Evolutionary conservation across 1,284 basidiomycete species (phyloP).

Genomic region (Xanthoconium separans): DNA sequence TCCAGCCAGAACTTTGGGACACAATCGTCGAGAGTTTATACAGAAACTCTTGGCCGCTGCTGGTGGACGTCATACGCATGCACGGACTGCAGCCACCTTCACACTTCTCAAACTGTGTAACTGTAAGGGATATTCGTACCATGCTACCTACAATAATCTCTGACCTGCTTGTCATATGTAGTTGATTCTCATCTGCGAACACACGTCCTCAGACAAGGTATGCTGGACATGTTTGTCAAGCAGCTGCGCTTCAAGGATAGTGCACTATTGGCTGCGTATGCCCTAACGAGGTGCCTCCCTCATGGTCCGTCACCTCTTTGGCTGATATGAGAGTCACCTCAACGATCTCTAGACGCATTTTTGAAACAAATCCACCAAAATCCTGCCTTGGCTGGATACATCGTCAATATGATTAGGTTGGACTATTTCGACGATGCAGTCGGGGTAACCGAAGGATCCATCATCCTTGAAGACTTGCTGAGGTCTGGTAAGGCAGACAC

Average conservation of each 20-base stretch:
- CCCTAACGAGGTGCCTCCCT: slow-evolving; percentile 1
- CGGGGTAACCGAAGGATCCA: slow-evolving; percentile 3
- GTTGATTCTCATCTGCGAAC: slow-evolving; percentile 4
- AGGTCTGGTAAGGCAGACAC: neutral
- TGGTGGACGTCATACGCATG: neutral
- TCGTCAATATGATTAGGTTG: slow-evolving; percentile 8
- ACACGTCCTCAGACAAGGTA: neutral
- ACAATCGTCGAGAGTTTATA: slow-evolving; percentile 3
- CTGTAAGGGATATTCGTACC: neutral
- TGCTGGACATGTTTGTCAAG: slow-evolving; percentile 3
- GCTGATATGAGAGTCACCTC: neutral
- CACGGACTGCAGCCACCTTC: slow-evolving; percentile 7
- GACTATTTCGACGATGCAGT: slow-evolving; percentile 9
- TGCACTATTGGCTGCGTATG: slow-evolving; percentile 7
- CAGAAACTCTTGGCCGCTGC: slow-evolving; percentile 5
- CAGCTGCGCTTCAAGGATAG: slow-evolving; percentile 6
- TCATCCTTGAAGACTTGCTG: slow-evolving; percentile 6
- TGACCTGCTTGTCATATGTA: neutral
- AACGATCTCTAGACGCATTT: neutral
- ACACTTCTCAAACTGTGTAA: slow-evolving; percentile 10
- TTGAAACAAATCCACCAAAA: neutral
- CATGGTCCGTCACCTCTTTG: neutral
- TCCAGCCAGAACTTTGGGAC: slow-evolving; percentile 1
- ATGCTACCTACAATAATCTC: neutral
- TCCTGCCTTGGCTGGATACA: slow-evolving; percentile 1